These are phyloP conservation scores for Solanum pimpinellifolium DNA, from an alignment of 257 asterid genomes.

Conservation along the genomic window DNA sequence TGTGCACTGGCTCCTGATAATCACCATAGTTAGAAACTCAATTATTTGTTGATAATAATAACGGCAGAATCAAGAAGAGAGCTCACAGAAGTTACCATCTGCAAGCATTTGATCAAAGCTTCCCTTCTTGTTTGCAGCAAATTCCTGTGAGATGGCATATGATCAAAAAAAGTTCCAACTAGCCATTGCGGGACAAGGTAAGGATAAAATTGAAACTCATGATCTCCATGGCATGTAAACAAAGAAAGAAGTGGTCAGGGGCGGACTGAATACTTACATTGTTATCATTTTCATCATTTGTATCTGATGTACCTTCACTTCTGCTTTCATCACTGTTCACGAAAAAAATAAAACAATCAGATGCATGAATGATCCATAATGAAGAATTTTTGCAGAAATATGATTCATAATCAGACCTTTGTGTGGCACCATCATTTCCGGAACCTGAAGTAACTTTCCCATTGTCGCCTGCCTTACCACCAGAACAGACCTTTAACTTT, in stretches of 20 bases:
- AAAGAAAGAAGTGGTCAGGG: background rate
- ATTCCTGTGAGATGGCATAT: conserved; percentile 34
- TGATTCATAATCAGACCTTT: conserved; percentile 33
- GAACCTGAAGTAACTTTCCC: conserved; percentile 71
- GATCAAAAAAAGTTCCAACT: background rate
- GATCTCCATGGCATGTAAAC: background rate
- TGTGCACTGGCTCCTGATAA: conserved; percentile 65
- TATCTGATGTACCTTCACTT: conserved; percentile 78
- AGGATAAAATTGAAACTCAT: background rate
- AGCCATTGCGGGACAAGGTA: background rate
- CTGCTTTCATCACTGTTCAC: conserved; percentile 77
- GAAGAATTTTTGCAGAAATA: background rate
- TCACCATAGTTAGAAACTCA: background rate
- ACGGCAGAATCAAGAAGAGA: background rate
- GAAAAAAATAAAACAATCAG: conserved; percentile 19
- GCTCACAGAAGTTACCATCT: conserved; percentile 45
- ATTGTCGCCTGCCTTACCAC: conserved; percentile 45
- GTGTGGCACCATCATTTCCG: conserved; percentile 80
- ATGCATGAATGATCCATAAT: background rate
- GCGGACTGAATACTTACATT: conserved; percentile 25
- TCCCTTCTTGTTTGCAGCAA: conserved; percentile 64
- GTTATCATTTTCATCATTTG: conserved; percentile 66
- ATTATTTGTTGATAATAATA: background rate
- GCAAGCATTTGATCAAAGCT: conserved; percentile 95
- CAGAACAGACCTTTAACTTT: conserved; percentile 40